Evolutionary conservation across 139 green algal genomes (phyloP).

Genomic region (Dunaliella primolecta): DNA sequence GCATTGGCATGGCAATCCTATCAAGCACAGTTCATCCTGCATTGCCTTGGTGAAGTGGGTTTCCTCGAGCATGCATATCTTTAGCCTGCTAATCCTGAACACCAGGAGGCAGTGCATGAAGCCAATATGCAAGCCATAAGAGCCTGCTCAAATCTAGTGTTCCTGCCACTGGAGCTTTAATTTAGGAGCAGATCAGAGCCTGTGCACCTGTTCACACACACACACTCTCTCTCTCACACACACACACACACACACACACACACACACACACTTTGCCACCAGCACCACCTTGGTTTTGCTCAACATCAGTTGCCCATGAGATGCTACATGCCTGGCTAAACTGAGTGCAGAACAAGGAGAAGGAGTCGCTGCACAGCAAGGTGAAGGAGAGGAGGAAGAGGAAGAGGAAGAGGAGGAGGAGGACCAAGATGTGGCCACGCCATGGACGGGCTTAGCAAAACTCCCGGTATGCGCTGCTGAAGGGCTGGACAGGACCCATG

Average conservation of each 20-base stretch:
- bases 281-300: not conserved
- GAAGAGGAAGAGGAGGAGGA: constrained; percentile 34
- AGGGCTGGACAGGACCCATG: too few relatives aligned
- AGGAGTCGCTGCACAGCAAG: not conserved
- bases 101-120: too few relatives aligned
- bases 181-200: too few relatives aligned
- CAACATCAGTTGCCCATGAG: too few relatives aligned
- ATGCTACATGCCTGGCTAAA: too few relatives aligned
- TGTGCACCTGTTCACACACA: not conserved
- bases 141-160: too few relatives aligned
- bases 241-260: not conserved
- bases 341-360: too few relatives aligned
- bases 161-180: too few relatives aligned
- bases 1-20: too few relatives aligned
- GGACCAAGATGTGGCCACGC: constrained; percentile 21
- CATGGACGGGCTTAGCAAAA: constrained; percentile 35
- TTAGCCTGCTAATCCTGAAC: too few relatives aligned
- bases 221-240: not conserved
- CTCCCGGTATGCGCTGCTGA: constrained; percentile 37
- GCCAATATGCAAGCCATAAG: too few relatives aligned
- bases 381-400: constrained; percentile 8
- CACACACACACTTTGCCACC: not conserved
- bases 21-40: not conserved
- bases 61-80: not conserved
- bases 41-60: not conserved